These are phyloP conservation scores for Phytopythium aichiense DNA, from an alignment of 352 stramenopile species.

Conservation along the genomic window DNA sequence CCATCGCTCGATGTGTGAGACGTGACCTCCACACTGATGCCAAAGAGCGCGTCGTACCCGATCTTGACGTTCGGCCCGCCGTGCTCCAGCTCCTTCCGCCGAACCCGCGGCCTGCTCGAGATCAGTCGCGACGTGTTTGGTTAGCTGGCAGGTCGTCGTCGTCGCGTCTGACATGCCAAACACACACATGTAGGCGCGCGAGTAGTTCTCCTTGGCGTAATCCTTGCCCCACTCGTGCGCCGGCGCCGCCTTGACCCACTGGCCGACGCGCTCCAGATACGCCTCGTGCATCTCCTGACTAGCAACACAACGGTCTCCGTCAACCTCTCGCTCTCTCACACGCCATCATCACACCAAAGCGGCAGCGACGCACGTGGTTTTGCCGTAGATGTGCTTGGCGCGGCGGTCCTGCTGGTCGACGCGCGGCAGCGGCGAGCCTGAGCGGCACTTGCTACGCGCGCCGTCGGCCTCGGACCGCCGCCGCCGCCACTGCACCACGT, in stretches of 20 bases:
- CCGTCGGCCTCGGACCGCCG: conserved; percentile 32
- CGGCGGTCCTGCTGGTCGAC: conserved; percentile 28
- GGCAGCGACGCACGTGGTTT: conserved; percentile 30
- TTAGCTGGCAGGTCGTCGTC: neutral
- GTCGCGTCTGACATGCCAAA: neutral
- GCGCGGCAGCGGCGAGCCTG: conserved; percentile 13
- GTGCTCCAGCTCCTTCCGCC: conserved; percentile 37
- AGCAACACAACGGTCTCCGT: neutral
- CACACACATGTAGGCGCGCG: conserved; percentile 46
- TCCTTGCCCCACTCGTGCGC: conserved; percentile 39
- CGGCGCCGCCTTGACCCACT: conserved; percentile 43
- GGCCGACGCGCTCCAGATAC: conserved; percentile 53
- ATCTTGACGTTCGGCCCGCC: conserved; percentile 35
- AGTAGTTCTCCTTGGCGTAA: conserved; percentile 55
- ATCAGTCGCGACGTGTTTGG: no score
- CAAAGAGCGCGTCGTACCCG: conserved; percentile 19
- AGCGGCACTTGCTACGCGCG: conserved; percentile 21
- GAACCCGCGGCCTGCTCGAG: conserved; percentile 31
- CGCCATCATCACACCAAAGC: neutral
- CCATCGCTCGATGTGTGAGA: conserved; percentile 2
- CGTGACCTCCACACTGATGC: neutral
- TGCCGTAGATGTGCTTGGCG: conserved; percentile 49
- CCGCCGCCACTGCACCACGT: conserved; percentile 45
- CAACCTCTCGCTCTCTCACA: neutral
- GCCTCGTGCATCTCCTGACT: conserved; percentile 68